phyloP scores from a whole-genome alignment of 1,139 yeast species.

The Dujonia santamariae region DNA sequence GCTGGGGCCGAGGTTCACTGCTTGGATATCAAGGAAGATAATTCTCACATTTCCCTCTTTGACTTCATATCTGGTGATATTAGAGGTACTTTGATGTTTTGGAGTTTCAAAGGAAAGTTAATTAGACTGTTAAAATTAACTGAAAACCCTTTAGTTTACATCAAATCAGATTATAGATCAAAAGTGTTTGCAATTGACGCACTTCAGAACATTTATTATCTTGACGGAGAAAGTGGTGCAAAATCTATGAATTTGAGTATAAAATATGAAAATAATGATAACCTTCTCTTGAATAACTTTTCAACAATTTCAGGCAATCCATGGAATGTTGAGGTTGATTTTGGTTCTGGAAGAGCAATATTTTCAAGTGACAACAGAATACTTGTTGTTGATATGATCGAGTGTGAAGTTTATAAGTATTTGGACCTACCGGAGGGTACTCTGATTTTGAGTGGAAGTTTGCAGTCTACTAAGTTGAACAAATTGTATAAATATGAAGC shows the following conservation, averaged over 20 bases:
- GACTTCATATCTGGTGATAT: slow-evolving; percentile 29
- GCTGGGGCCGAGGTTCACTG: neutral
- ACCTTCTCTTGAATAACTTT: neutral
- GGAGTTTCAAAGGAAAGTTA: slow-evolving; percentile 27
- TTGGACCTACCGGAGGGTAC: slow-evolving; percentile 15
- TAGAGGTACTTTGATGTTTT: slow-evolving; percentile 23
- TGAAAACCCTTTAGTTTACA: slow-evolving; percentile 18
- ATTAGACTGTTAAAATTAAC: slow-evolving; percentile 14
- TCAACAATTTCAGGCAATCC: neutral
- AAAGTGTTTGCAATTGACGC: slow-evolving; percentile 19
- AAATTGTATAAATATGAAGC: slow-evolving; percentile 13
- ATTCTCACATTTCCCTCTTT: slow-evolving; percentile 15
- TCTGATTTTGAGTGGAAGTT: slow-evolving; percentile 17
- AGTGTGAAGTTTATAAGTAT: slow-evolving; percentile 9
- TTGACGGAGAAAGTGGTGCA: slow-evolving; percentile 1
- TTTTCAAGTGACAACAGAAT: slow-evolving; percentile 24
- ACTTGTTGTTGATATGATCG: slow-evolving; percentile 22
- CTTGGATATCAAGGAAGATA: slow-evolving; percentile 2
- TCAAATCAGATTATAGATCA: slow-evolving; percentile 31
- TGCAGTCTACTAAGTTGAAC: slow-evolving; percentile 14
- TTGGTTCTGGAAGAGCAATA: slow-evolving; percentile 44
- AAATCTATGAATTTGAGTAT: neutral
- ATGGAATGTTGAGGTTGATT: slow-evolving; percentile 45
- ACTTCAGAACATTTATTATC: neutral
- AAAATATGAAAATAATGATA: no score